Conservation (phyloP, 108 stramenopile genomes). For the Cylindrotheca closterium region DNA sequence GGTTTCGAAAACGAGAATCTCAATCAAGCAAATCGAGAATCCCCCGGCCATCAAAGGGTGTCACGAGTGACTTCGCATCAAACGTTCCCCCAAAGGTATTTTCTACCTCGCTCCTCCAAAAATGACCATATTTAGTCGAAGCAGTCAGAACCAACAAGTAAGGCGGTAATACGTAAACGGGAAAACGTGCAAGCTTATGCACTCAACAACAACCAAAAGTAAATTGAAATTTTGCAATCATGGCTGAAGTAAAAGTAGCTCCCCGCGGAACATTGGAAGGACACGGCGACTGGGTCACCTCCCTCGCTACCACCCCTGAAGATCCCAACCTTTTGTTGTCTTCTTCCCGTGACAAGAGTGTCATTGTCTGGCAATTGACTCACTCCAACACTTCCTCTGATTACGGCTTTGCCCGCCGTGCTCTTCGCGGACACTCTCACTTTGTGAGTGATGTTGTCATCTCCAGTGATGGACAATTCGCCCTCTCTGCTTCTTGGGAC, state of each 20-base stretch:
- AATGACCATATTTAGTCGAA: no score
- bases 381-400: slow-evolving; percentile 53
- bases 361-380: slow-evolving; percentile 95
- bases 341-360: slow-evolving; percentile 97
- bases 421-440: slow-evolving; percentile 98
- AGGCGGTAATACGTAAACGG: no score
- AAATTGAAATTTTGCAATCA: no score
- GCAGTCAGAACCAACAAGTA: no score
- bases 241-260: slow-evolving; percentile 92
- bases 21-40: no score
- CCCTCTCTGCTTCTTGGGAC: slow-evolving; percentile 97
- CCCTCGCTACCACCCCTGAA: slow-evolving; percentile 97
- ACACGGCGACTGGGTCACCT: slow-evolving; percentile 98
- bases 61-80: no score
- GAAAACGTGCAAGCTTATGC: no score
- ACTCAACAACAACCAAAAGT: no score
- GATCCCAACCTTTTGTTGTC: slow-evolving; percentile 97
- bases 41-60: no score
- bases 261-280: slow-evolving; percentile 92
- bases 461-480: slow-evolving; percentile 95
- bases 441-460: slow-evolving; percentile 99
- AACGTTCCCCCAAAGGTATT: no score
- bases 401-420: slow-evolving; percentile 96
- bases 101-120: no score
- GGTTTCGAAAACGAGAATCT: no score